Conservation (phyloP, 441 rosid genomes). For the Gossypium gossypioides region DNA sequence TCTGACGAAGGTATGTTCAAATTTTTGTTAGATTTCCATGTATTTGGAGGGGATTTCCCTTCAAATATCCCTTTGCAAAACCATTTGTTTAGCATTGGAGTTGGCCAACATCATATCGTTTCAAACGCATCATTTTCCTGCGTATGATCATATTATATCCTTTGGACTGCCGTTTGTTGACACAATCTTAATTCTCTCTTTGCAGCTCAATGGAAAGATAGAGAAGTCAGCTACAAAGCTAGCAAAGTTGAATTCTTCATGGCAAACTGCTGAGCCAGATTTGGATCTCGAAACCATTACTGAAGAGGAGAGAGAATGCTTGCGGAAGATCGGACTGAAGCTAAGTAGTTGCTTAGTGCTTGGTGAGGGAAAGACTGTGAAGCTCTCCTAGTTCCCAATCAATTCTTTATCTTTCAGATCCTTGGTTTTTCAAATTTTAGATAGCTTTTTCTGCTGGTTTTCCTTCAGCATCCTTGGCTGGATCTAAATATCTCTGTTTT, state of each 20-base stretch:
- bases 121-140: neutral
- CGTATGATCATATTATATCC: neutral
- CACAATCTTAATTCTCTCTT: constrained; percentile 7
- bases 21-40: no score
- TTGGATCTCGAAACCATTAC: constrained; percentile 56
- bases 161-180: constrained; percentile 9
- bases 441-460: neutral
- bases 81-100: no score
- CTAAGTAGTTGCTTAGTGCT: constrained; percentile 53
- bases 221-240: constrained; percentile 42
- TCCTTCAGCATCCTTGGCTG: neutral
- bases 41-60: no score
- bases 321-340: constrained; percentile 58
- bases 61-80: no score
- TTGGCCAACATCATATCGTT: neutral
- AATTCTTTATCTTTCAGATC: neutral
- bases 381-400: neutral
- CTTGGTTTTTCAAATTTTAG: neutral
- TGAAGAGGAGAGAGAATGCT: constrained; percentile 69
- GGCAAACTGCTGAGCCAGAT: constrained; percentile 38
- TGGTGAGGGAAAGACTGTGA: constrained; percentile 31
- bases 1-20: no score
- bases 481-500: neutral
- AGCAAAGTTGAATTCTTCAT: constrained; percentile 39
- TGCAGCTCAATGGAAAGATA: constrained; percentile 61